Percentiles rank a stretch among this genome's conserved stretches.
Conservation (phyloP, 306 rosid species). For the Quercus rubra region DNA sequence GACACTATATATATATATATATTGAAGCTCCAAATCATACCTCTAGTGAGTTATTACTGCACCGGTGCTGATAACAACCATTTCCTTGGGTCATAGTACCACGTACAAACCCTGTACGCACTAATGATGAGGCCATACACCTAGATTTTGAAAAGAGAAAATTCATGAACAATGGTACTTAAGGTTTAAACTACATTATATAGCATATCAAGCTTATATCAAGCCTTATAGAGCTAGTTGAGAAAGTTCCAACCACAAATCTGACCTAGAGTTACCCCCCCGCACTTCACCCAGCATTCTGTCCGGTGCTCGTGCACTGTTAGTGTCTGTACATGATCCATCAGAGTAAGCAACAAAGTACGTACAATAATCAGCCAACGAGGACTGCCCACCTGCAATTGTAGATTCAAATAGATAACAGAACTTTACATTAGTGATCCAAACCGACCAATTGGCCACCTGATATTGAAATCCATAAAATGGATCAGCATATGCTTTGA, state of each 20-base stretch:
- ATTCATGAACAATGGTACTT: slow-evolving; percentile 17
- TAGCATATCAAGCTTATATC: background rate
- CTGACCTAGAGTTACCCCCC: slow-evolving; percentile 85
- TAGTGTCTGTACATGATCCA: slow-evolving; percentile 93
- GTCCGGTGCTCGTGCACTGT: slow-evolving; percentile 93
- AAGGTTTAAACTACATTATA: background rate
- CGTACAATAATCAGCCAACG: slow-evolving; percentile 99
- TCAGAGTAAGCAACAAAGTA: slow-evolving; percentile 95
- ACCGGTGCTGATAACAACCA: slow-evolving; percentile 95
- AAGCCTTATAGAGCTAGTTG: background rate
- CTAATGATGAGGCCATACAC: slow-evolving; percentile 96
- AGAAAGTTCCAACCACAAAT: slow-evolving; percentile 21
- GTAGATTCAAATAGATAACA: slow-evolving; percentile 10
- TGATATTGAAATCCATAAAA: background rate
- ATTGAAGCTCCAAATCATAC: slow-evolving; percentile 37
- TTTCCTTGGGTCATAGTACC: slow-evolving; percentile 90
- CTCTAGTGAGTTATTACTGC: slow-evolving; percentile 75
- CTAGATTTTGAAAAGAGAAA: slow-evolving; percentile 39
- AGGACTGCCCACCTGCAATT: slow-evolving; percentile 92
- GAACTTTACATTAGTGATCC: slow-evolving; percentile 14
- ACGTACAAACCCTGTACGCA: slow-evolving; percentile 88
- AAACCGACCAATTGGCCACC: background rate
- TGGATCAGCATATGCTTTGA: background rate
- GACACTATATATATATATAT: background rate
- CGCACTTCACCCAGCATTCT: slow-evolving; percentile 98